These are phyloP conservation scores for Hortiboletus campestris DNA, from an alignment of 768 basidiomycete genomes.

Conservation along the genomic window DNA sequence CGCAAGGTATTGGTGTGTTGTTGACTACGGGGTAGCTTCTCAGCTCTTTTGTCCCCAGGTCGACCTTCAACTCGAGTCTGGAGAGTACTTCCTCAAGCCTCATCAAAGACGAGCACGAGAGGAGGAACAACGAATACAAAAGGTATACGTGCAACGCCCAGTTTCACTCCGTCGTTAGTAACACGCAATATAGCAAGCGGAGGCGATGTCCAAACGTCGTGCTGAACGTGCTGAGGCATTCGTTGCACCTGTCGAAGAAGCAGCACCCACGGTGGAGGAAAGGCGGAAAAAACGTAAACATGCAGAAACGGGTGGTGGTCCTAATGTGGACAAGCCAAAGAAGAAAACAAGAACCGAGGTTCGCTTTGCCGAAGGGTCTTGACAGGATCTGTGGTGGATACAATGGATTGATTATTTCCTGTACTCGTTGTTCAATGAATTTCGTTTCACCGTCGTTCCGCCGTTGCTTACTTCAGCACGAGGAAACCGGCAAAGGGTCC, in stretches of 20 bases:
- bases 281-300: conserved; percentile 59
- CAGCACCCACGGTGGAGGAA: conserved; percentile 73
- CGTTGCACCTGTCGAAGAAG: conserved; percentile 79
- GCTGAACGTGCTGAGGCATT: conserved; percentile 86
- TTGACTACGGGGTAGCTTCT: conserved; percentile 1
- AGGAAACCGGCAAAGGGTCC: conserved; percentile 2
- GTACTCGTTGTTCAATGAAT: conserved; percentile 2
- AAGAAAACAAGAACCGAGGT: conserved; percentile 34
- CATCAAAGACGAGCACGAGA: conserved; percentile 82
- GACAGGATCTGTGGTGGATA: conserved; percentile 1
- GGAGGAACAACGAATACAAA: conserved; percentile 68
- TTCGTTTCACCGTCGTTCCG: background rate
- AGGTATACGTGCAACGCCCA: conserved; percentile 32
- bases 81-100: conserved; percentile 97
- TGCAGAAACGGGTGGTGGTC: conserved; percentile 39
- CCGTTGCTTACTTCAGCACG: conserved; percentile 29
- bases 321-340: conserved; percentile 40
- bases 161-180: background rate
- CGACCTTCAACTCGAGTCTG: conserved; percentile 92
- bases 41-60: conserved; percentile 44
- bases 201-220: conserved; percentile 63
- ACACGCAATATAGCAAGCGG: conserved; percentile 62
- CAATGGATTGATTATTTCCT: background rate
- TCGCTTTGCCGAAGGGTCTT: conserved; percentile 14
- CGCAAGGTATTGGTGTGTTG: conserved; percentile 63